Percentiles rank a stretch among this genome's conserved stretches.
These are phyloP conservation scores for Botrytis deweyae DNA, from an alignment of 2,329 filamentous ascomycete species.

Conservation along the genomic window DNA sequence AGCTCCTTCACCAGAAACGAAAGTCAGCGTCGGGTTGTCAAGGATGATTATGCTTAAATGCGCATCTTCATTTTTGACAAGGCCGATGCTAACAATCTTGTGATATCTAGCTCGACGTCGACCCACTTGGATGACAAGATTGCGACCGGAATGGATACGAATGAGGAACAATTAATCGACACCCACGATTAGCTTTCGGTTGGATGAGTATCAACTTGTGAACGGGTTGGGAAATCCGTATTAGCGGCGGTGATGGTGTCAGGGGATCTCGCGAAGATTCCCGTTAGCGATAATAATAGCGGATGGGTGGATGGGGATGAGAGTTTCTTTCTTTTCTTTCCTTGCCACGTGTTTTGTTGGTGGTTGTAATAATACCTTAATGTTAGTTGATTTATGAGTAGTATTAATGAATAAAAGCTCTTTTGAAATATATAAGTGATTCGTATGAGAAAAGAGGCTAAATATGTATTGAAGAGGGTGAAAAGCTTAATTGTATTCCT, in stretches of 20 bases:
- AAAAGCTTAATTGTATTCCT: too few species aligned
- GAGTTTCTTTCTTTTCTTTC: not conserved
- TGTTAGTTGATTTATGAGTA: not conserved
- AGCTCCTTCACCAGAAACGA: slow-evolving; percentile 15
- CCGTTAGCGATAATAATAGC: not conserved
- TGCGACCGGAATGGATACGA: not conserved
- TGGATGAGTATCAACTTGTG: not conserved
- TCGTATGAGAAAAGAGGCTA: too few species aligned
- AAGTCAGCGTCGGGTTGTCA: slow-evolving; percentile 7
- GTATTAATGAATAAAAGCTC: not conserved
- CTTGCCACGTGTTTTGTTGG: not conserved
- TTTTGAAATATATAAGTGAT: not conserved
- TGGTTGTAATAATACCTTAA: not conserved
- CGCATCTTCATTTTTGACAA: not conserved
- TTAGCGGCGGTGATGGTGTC: not conserved
- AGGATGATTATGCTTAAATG: slow-evolving; percentile 22
- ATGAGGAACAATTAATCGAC: not conserved
- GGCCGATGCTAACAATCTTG: not conserved
- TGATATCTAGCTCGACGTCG: not conserved
- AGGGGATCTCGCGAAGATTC: not conserved
- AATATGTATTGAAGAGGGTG: too few species aligned
- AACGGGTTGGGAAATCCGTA: not conserved
- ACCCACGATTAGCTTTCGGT: not conserved
- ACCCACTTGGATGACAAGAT: not conserved
- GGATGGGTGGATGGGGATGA: not conserved